Conservation (phyloP, 495 filamentous ascomycete genomes). For the Penicillium cataractarum region DNA sequence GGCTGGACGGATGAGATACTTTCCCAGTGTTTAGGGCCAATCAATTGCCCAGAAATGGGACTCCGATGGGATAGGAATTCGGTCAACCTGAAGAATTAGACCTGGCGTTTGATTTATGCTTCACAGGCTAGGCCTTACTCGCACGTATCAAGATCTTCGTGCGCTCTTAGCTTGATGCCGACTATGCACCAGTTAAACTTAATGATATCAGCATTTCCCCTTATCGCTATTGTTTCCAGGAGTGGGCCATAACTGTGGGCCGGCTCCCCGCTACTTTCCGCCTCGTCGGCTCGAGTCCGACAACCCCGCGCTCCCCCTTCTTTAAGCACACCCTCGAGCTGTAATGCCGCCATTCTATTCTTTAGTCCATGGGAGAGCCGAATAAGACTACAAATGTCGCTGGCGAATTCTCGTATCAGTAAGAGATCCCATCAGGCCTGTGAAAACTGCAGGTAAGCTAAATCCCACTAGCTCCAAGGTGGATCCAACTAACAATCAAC, state of each 20-base stretch:
- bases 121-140: background rate
- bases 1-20: too few relatives aligned
- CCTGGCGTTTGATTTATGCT: background rate
- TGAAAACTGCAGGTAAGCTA: slow-evolving; percentile 43
- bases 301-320: slow-evolving; percentile 22
- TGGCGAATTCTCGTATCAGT: slow-evolving; percentile 23
- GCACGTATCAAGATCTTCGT: too few relatives aligned
- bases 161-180: too few relatives aligned
- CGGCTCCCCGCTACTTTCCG: slow-evolving; percentile 5
- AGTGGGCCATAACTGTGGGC: slow-evolving; percentile 10
- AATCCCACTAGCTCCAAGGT: background rate
- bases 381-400: background rate
- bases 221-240: slow-evolving; percentile 11
- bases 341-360: background rate
- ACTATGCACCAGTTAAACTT: background rate
- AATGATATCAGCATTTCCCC: slow-evolving; percentile 3
- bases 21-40: too few relatives aligned
- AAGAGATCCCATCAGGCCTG: slow-evolving; percentile 42
- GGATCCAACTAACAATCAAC: background rate
- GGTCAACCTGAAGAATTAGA: too few relatives aligned
- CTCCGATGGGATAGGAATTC: too few relatives aligned
- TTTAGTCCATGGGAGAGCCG: background rate
- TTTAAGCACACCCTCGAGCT: slow-evolving; percentile 2
- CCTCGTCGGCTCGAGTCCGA: slow-evolving; percentile 20
- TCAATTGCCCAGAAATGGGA: background rate